Conservation (phyloP, 495 filamentous ascomycete genomes). For the Tuber brumale region DNA sequence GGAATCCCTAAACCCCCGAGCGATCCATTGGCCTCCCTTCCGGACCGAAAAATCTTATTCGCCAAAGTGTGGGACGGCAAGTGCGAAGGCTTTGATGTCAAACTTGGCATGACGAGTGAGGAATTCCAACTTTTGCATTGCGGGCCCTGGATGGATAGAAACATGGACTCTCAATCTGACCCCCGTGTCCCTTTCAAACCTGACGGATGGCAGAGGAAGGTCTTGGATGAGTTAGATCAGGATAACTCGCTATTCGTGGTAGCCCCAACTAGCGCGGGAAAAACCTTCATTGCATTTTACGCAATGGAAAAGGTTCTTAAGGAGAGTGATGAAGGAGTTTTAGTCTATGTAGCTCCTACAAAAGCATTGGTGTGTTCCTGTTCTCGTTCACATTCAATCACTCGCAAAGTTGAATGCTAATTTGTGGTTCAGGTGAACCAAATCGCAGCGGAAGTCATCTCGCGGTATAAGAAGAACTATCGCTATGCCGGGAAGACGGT, state of each 20-base stretch:
- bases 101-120: slow-evolving; percentile 35
- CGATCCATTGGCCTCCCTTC: slow-evolving; percentile 16
- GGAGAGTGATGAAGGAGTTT: slow-evolving; percentile 58
- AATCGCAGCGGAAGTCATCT: slow-evolving; percentile 66
- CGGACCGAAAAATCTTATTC: slow-evolving; percentile 29
- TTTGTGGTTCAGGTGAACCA: slow-evolving; percentile 54
- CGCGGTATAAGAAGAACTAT: slow-evolving; percentile 59
- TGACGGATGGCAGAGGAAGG: slow-evolving; percentile 67
- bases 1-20: slow-evolving; percentile 27
- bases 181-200: slow-evolving; percentile 61
- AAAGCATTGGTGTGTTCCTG: slow-evolving; percentile 56
- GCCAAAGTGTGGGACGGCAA: slow-evolving; percentile 32
- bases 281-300: slow-evolving; percentile 61
- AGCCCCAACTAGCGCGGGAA: slow-evolving; percentile 65
- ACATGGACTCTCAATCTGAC: slow-evolving; percentile 61
- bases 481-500: slow-evolving; percentile 55
- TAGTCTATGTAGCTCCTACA: slow-evolving; percentile 74
- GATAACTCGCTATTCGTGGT: slow-evolving; percentile 64
- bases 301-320: slow-evolving; percentile 69
- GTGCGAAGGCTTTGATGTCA: slow-evolving; percentile 41
- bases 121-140: slow-evolving; percentile 63
- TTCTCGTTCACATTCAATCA: slow-evolving; percentile 13
- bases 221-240: slow-evolving; percentile 65
- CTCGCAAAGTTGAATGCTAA: slow-evolving; percentile 15
- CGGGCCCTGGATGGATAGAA: slow-evolving; percentile 69